Evolutionary conservation across 495 filamentous ascomycete genomes (phyloP).

Genomic region (Aspergillus saccharolyticus): DNA sequence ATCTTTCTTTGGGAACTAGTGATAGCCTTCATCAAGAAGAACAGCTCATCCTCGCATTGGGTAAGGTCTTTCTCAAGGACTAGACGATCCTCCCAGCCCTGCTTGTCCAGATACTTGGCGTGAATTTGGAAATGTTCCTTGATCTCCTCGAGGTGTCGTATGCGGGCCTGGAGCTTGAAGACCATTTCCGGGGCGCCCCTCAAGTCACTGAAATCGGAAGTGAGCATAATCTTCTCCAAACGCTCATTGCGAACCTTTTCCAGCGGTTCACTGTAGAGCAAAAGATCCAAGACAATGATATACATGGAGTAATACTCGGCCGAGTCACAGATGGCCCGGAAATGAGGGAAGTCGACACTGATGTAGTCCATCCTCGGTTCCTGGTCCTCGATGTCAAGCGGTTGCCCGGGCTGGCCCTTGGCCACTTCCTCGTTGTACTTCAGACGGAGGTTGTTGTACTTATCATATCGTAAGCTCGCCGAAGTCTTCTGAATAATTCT

Average conservation of each 20-base stretch:
- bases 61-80: slow-evolving; percentile 81
- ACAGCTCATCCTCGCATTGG: slow-evolving; percentile 90
- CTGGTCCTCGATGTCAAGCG: slow-evolving; percentile 32
- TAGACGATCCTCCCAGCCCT: slow-evolving; percentile 87
- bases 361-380: slow-evolving; percentile 90
- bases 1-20: slow-evolving; percentile 88
- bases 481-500: slow-evolving; percentile 93
- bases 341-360: slow-evolving; percentile 91
- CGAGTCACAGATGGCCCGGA: slow-evolving; percentile 90
- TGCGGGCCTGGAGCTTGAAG: slow-evolving; percentile 80
- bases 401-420: slow-evolving; percentile 45
- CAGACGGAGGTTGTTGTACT: slow-evolving; percentile 93
- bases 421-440: slow-evolving; percentile 96
- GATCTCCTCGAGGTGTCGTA: slow-evolving; percentile 92
- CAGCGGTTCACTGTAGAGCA: slow-evolving; percentile 90
- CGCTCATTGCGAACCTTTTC: slow-evolving; percentile 93
- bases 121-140: slow-evolving; percentile 94
- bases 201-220: slow-evolving; percentile 98
- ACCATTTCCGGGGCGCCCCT: slow-evolving; percentile 93
- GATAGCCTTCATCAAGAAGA: slow-evolving; percentile 99
- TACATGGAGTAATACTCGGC: slow-evolving; percentile 96
- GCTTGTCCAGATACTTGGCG: slow-evolving; percentile 77
- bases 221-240: slow-evolving; percentile 97
- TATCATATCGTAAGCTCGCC: slow-evolving; percentile 89
- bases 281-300: slow-evolving; percentile 89